Conservation (phyloP, 108 stramenopile species). For the Nitzschia palea region DNA sequence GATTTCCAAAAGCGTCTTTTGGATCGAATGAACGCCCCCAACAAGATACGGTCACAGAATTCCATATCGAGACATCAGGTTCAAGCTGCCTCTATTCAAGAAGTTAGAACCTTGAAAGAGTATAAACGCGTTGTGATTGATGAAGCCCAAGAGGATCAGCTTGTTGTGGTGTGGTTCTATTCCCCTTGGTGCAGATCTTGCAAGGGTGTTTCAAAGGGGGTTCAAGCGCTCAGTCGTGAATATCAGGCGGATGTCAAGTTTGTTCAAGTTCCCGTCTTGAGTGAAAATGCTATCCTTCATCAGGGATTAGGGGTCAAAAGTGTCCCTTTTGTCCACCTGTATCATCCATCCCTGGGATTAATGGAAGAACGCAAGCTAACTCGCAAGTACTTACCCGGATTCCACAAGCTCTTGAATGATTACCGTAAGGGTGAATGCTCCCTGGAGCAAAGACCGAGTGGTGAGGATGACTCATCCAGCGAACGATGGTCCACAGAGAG, state of each 20-base stretch:
- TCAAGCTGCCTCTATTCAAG: slow-evolving; percentile 19
- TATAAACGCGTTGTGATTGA: slow-evolving; percentile 55
- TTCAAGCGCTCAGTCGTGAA: slow-evolving; percentile 49
- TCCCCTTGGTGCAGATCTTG: slow-evolving; percentile 84
- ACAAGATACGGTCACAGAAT: not conserved
- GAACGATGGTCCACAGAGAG: slow-evolving; percentile 19
- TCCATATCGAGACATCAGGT: not conserved
- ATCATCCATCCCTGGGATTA: slow-evolving; percentile 62
- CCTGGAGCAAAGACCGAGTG: not conserved
- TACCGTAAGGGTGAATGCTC: slow-evolving; percentile 22
- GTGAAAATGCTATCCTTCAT: slow-evolving; percentile 65
- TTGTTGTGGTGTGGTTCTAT: slow-evolving; percentile 80
- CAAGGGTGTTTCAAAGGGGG: slow-evolving; percentile 65
- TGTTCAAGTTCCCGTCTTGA: slow-evolving; percentile 71
- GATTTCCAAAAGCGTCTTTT: slow-evolving; percentile 14
- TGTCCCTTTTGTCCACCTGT: slow-evolving; percentile 74
- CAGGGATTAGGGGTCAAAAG: slow-evolving; percentile 70
- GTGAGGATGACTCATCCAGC: not conserved
- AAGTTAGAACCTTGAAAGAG: slow-evolving; percentile 51
- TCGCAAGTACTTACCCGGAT: slow-evolving; percentile 15
- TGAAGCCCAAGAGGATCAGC: slow-evolving; percentile 17
- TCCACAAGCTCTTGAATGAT: slow-evolving; percentile 21
- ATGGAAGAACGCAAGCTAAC: slow-evolving; percentile 50
- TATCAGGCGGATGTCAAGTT: slow-evolving; percentile 46
- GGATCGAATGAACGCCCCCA: slow-evolving; percentile 9